phyloP scores from a whole-genome alignment of 2,329 filamentous ascomycete species.

The Ampelomyces quisqualis region DNA sequence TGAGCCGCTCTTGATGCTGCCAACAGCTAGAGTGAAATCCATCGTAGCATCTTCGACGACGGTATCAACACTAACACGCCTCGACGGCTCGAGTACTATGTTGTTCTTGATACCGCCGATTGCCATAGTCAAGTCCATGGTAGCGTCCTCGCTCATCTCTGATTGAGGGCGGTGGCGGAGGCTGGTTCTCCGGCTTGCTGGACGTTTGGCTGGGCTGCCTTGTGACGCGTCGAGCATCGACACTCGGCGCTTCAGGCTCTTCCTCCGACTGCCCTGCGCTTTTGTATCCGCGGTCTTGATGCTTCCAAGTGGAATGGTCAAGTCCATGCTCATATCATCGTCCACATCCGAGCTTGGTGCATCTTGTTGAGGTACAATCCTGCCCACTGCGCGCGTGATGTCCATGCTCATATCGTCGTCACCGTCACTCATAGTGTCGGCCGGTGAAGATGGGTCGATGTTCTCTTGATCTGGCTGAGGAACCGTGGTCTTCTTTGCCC shows the following conservation, averaged over 20 bases:
- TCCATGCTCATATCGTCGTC: slow-evolving; percentile 86
- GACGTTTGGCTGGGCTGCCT: slow-evolving; percentile 42
- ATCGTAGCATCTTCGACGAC: slow-evolving; percentile 42
- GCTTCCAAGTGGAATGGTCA: slow-evolving; percentile 57
- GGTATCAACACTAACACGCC: slow-evolving; percentile 28
- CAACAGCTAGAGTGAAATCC: slow-evolving; percentile 45
- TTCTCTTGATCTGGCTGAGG: slow-evolving; percentile 52
- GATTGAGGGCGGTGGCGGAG: slow-evolving; percentile 44
- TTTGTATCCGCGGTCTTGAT: slow-evolving; percentile 44
- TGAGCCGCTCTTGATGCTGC: slow-evolving; percentile 33
- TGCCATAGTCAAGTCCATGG: slow-evolving; percentile 45
- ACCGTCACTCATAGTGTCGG: slow-evolving; percentile 46
- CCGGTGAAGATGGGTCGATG: slow-evolving; percentile 51
- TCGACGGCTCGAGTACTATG: slow-evolving; percentile 11
- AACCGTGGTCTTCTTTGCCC: slow-evolving; percentile 60
- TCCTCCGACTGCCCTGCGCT: slow-evolving; percentile 31
- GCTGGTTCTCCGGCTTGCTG: slow-evolving; percentile 37
- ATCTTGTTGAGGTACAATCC: slow-evolving; percentile 63
- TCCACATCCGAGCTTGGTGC: slow-evolving; percentile 43
- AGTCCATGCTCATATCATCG: slow-evolving; percentile 57
- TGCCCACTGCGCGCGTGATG: slow-evolving; percentile 78
- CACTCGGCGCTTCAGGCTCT: slow-evolving; percentile 48
- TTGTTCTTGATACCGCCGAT: slow-evolving; percentile 39
- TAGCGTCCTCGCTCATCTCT: slow-evolving; percentile 44
- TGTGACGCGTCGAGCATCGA: slow-evolving; percentile 43